Evolutionary conservation across 176 grass and related monocot species (phyloP), one percentile per base, ranked within the genome.

Genomic region (Aegilops tauschii): DNA sequence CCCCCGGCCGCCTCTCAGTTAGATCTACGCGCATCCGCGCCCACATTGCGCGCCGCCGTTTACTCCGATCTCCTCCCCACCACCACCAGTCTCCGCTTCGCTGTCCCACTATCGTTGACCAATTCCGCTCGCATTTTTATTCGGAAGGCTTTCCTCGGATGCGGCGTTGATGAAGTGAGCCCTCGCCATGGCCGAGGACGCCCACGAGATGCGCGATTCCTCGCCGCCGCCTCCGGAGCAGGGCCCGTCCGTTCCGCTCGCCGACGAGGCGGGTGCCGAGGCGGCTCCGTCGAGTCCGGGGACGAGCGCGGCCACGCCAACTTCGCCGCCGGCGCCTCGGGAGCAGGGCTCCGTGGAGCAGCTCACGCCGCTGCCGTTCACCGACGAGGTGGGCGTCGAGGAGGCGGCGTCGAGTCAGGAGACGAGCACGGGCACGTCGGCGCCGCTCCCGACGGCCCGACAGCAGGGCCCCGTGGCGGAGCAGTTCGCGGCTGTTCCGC

Each of bases 181-280:
- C 80, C 54, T 87, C 68, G 88, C 67, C 80, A 98, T 98, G 93
- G 93, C 88, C 81, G 92, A 98, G 11, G 86, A 92, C 83, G 80
- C 88, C 79, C 86, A 54, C 40, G 88, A 88, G 31, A 20, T 84
- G 62, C 23, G 25, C 39, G 77, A 82, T 85, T 70, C 85, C 77
- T 90, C 88, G 20, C 77, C 56, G 52, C 27, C 20, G 50, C 39
- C 82, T 49, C 63, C 85, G 0, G 80, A 80, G 76, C 36, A 65
- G 75, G 39, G 52, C 66, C 61, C 85, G 84, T 6, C 74, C 42
- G 84, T 56, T 17, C 68, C 80, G 75, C 77, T 88, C 61, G 62
- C 14, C 36, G 89, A 7, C 8, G 85, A 81, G 76, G 58, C 9
- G 30, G 61, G 56, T 9, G 65, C 14, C 18, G 69, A 65, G 77